Evolutionary conservation across 2,329 filamentous ascomycete genomes (phyloP).

Genomic region (Cercospora zeina): DNA sequence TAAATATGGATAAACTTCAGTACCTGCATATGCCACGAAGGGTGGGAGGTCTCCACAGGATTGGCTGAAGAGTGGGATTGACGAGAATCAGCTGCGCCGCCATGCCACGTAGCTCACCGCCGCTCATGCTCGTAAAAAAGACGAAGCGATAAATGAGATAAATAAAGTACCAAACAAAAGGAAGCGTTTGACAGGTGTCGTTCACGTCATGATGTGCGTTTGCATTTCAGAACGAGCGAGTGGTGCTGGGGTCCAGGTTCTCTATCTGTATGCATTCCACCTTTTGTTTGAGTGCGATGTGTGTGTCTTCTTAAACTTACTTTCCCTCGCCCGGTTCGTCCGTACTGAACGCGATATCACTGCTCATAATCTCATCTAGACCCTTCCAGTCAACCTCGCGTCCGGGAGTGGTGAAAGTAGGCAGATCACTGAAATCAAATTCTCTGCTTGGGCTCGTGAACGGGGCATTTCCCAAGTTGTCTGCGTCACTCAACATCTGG

Average conservation of each 20-base stretch:
- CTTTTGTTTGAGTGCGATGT: not conserved
- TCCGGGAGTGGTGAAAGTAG: slow-evolving; percentile 38
- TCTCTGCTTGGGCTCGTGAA: slow-evolving; percentile 36
- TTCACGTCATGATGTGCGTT: not conserved
- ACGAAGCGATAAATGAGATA: not conserved
- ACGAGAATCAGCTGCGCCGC: not conserved
- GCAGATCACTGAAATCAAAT: slow-evolving; percentile 40
- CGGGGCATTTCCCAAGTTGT: slow-evolving; percentile 28
- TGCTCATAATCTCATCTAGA: slow-evolving; percentile 35
- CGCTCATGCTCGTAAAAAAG: not conserved
- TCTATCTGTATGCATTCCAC: not conserved
- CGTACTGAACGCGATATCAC: slow-evolving; percentile 27
- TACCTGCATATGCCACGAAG: slow-evolving; percentile 3
- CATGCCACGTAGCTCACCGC: slow-evolving; percentile 14
- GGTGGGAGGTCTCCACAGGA: not conserved
- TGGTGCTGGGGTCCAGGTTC: not conserved
- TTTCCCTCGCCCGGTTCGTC: slow-evolving; percentile 8
- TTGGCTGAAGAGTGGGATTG: not conserved
- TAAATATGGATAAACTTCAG: not conserved
- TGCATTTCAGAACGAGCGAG: slow-evolving; percentile 7
- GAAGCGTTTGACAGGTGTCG: not conserved
- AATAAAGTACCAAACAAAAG: not conserved
- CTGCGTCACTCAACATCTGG: slow-evolving; percentile 60
- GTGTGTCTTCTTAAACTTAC: not conserved
- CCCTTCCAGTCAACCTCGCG: slow-evolving; percentile 36